Percentiles rank a stretch among this genome's conserved stretches.
Conservation (phyloP, 169 alveolate genomes). For the Eimeria zaria region DNA sequence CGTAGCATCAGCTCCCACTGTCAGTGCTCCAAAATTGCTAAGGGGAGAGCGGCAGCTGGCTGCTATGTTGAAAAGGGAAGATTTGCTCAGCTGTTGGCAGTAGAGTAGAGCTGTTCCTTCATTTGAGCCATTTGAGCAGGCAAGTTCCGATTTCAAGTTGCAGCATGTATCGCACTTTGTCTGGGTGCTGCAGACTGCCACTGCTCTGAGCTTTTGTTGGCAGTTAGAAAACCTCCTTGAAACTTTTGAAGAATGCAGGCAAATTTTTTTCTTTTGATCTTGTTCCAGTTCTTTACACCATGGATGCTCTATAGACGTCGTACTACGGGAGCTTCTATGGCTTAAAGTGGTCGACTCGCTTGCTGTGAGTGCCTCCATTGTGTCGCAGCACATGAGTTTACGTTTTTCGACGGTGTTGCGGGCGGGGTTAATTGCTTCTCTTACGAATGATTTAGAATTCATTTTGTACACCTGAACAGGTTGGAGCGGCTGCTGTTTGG, state of each 20-base stretch:
- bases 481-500: not conserved
- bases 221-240: not conserved
- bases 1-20: not conserved
- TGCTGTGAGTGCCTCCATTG: not conserved
- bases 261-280: not conserved
- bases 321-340: not conserved
- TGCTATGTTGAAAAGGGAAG: not conserved
- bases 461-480: not conserved
- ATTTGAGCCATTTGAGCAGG: not conserved
- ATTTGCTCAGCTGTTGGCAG: not conserved
- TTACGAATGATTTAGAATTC: not conserved
- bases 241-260: not conserved
- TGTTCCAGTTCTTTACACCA: not conserved
- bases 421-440: not conserved
- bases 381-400: not conserved
- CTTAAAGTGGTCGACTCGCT: not conserved
- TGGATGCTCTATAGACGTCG: not conserved
- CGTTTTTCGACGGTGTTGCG: not conserved
- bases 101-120: not conserved
- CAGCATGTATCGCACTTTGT: not conserved
- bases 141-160: not conserved
- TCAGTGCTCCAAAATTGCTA: not conserved
- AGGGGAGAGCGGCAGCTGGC: not conserved
- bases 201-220: not conserved
- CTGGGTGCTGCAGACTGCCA: not conserved